A percentile compares a stretch with the other conserved stretches of the same genome.
Conservation (phyloP, 176 grass and related monocot genomes). For the Ensete ventricosum region DNA sequence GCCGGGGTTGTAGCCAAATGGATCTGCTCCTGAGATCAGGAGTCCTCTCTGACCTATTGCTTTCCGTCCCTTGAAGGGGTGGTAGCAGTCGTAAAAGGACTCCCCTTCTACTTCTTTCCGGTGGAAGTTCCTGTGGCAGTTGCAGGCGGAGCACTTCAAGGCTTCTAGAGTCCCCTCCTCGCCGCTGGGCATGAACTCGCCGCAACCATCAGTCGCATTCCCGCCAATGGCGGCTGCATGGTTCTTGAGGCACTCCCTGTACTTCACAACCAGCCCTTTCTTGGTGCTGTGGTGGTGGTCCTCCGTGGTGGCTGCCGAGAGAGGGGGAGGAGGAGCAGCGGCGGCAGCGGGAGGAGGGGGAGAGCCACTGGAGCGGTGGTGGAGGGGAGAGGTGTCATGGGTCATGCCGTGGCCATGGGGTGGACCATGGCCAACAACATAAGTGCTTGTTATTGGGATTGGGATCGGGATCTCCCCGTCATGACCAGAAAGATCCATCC, state of each 20-base stretch:
- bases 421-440: constrained; percentile 3
- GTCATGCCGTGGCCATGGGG: neutral
- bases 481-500: constrained; percentile 3
- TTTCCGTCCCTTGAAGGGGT: constrained; percentile 2
- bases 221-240: constrained; percentile 15
- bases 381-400: neutral
- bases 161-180: constrained; percentile 8
- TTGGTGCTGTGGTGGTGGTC: neutral
- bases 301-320: neutral
- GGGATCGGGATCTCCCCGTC: constrained; percentile 3
- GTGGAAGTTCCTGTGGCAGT: constrained; percentile 20
- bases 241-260: constrained; percentile 17
- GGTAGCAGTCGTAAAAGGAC: neutral
- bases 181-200: constrained; percentile 16
- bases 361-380: constrained; percentile 3
- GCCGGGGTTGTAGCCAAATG: constrained; percentile 6
- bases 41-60: neutral
- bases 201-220: constrained; percentile 12
- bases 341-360: neutral
- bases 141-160: constrained; percentile 13
- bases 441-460: constrained; percentile 11
- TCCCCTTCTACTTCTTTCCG: constrained; percentile 8
- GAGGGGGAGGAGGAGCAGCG: neutral
- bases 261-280: constrained; percentile 12
- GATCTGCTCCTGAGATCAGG: neutral